Base-by-base conservation (phyloP, 345 rosid species). In the Brassica incana region DNA sequence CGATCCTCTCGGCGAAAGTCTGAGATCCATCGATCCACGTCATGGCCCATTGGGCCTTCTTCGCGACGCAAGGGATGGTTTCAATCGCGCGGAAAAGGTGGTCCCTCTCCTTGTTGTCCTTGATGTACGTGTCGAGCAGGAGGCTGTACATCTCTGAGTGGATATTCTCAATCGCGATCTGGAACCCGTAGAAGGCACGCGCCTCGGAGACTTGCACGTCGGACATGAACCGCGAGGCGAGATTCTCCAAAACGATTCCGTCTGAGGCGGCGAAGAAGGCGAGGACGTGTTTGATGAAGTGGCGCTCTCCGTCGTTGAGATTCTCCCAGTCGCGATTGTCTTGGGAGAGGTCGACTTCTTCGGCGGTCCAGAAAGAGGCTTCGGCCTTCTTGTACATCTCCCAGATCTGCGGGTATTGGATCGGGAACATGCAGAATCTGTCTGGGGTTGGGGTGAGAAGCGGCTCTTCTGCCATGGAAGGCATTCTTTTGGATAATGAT, bases 341-440 rank as follows among this genome's bases (percentile, higher is more conserved):
- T 25, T 84, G 85, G 2, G 99, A 95, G 63, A 95, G 88, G 54
- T 95, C 99, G 27, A 95, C 99, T 77, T 95, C 99, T 82, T 95
- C 98, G 2, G 98, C 98, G 1, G 98, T 95, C 97, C 99, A 95
- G 61, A 95, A 95, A 0, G 98, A 95, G 30, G 99, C 98, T 73
- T 91, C 99, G 14, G 97, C 97, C 67, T 95, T 89, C 90, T 95
- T 93, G 86, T 95, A 93, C 99, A 93, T 93, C 65, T 95, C 97
- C 99, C 98, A 95, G 60, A 95, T 86, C 83, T 91, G 82, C 0
- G 99, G 98, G 76, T 90, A 91, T 29, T 93, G 89, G 67, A 93
- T 90, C 0, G 99, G 99, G 45, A 95, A 95, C 99, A 95, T 95
- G 50, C 98, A 93, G 86, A 95, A 93, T 4, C 96, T 85, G 80